Evolutionary conservation across 2,329 filamentous ascomycete species (phyloP).

Genomic region (Sclerotinia minor): DNA sequence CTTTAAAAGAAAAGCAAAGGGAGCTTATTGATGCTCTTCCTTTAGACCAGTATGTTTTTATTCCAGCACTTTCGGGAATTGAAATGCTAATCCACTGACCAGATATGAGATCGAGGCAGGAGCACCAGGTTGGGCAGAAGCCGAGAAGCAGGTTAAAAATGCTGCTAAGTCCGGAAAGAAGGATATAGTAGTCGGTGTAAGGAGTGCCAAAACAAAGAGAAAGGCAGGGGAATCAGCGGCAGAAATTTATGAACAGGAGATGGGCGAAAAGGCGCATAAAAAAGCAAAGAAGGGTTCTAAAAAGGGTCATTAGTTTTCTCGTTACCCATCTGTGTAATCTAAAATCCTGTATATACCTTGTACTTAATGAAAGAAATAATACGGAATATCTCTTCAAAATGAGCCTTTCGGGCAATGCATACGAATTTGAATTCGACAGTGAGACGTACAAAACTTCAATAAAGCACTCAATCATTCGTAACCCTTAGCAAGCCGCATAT

Average conservation of each 20-base stretch:
- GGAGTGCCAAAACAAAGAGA: conserved; percentile 73
- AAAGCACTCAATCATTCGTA: not conserved
- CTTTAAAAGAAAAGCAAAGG: conserved; percentile 75
- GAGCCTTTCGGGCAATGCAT: not conserved
- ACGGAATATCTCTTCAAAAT: not conserved
- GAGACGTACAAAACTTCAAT: not conserved
- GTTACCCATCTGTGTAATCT: conserved; percentile 10
- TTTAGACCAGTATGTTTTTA: conserved; percentile 70
- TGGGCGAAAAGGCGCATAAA: conserved; percentile 55
- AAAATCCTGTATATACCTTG: conserved; percentile 19
- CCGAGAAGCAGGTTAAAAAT: conserved; percentile 71
- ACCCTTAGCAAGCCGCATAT: conserved; percentile 6
- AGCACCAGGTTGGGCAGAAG: conserved; percentile 63
- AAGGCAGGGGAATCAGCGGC: conserved; percentile 63
- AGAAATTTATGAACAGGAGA: conserved; percentile 62
- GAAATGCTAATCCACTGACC: conserved; percentile 32
- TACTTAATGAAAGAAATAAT: conserved; percentile 19
- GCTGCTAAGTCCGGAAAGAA: conserved; percentile 56
- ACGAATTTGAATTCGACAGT: not conserved
- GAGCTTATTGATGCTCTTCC: conserved; percentile 89
- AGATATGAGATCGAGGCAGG: conserved; percentile 67
- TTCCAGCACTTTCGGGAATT: conserved; percentile 3
- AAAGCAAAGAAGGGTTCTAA: conserved; percentile 53
- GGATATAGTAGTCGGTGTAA: conserved; percentile 74
- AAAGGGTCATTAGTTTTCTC: conserved; percentile 31